Evolutionary conservation across 139 green algal genomes (phyloP).

Genomic region (Chlorella sp.): DNA sequence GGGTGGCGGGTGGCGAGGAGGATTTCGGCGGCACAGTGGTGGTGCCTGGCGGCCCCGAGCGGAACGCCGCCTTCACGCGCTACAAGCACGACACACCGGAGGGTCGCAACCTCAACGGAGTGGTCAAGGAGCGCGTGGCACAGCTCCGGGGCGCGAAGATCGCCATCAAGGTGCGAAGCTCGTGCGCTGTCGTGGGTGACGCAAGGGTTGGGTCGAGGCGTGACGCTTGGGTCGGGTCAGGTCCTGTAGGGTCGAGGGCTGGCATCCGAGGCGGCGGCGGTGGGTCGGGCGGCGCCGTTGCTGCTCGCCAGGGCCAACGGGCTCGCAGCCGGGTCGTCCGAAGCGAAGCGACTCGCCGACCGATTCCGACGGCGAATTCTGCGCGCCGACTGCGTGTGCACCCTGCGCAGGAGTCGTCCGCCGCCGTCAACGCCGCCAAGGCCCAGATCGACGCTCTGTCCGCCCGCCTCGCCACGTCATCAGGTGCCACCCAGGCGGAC

Average conservation of each 20-base stretch:
- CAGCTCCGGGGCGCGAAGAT: slow-evolving; percentile 33
- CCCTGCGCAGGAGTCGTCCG: background rate
- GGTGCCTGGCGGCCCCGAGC: slow-evolving; percentile 13
- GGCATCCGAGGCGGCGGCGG: no score
- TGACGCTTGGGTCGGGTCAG: no score
- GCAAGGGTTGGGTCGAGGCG: no score
- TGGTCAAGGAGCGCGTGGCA: slow-evolving; percentile 28
- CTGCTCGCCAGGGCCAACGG: no score
- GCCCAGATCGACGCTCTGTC: background rate
- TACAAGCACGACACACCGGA: slow-evolving; percentile 40
- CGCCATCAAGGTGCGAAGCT: slow-evolving; percentile 35
- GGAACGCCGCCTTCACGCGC: slow-evolving; percentile 28
- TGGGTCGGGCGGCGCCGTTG: no score
- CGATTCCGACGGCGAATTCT: no score
- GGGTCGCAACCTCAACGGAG: slow-evolving; percentile 20
- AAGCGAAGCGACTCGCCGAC: background rate
- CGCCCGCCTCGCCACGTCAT: background rate
- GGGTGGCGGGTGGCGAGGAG: background rate
- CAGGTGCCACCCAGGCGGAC: background rate
- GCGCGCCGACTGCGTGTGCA: no score
- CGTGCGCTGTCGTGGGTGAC: no score
- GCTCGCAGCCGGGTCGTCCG: background rate
- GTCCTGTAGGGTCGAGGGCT: no score
- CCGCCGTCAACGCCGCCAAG: background rate
- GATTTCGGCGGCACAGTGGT: background rate